Evolutionary conservation across 345 rosid species (phyloP), one percentile per base, ranked within the genome.

Genomic region (Salix caprea): DNA sequence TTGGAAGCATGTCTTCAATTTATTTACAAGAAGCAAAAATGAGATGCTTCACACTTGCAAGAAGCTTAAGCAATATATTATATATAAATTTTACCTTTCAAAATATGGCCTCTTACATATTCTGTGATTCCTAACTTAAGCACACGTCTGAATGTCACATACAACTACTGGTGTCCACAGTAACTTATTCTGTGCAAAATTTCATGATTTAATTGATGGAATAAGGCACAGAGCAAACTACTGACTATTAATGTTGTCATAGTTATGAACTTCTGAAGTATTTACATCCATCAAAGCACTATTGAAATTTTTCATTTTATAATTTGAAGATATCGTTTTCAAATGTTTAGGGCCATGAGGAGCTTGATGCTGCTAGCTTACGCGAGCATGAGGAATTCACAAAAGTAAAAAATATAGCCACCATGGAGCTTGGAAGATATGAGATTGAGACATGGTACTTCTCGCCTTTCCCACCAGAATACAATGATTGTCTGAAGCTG

Each of bases 391-490:
- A 96, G 84, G 99, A 96, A 76, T 96, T 96, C 78, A 96, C 99
- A 12, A 96, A 96, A 86, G 99, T 96, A 66, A 96, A 96, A 82
- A 96, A 96, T 84, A 94, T 96, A 68, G 98, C 97, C 18, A 94
- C 98, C 52, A 91, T 96, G 70, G 99, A 94, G 84, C 98, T 96
- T 79, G 99, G 99, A 81, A 91, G 96, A 80, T 96, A 96, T 75
- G 99, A 96, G 85, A 96, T 96, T 60, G 99, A 96, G 88, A 96
- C 99, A 4, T 96, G 99, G 99, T 96, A 96, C 86, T 96, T 96
- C 88, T 96, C 99, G 34, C 99, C 99, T 15, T 96, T 96, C 79
- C 99, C 97, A 5, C 97, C 99, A 36, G 99, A 96, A 77, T 96
- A 93, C 85, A 96, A 89, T 85, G 99, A 96, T 77, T 93, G 87